Percentiles rank a stretch among this genome's conserved stretches.
Evolutionary conservation across 306 rosid species (phyloP).

Genomic region (Sophora flavescens): DNA sequence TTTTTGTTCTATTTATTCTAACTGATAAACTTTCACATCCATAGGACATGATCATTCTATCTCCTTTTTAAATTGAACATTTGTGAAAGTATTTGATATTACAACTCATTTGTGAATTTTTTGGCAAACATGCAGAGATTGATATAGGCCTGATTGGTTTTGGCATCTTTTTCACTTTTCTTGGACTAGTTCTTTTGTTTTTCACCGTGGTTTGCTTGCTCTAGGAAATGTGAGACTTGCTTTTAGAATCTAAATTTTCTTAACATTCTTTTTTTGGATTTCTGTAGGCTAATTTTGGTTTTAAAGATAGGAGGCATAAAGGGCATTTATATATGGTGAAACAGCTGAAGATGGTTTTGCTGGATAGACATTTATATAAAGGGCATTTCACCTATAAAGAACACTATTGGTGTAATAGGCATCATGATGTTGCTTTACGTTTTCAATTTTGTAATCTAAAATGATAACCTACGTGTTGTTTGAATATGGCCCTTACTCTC

Average conservation of each 20-base stretch:
- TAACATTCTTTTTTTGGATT: neutral
- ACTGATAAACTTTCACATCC: neutral
- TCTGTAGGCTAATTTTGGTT: neutral
- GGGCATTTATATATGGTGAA: slow-evolving; percentile 21
- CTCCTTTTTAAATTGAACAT: neutral
- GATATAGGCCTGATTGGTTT: slow-evolving; percentile 93
- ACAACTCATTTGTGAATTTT: no score
- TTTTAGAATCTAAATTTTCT: slow-evolving; percentile 32
- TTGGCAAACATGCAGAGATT: slow-evolving; percentile 62
- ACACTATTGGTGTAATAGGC: no score
- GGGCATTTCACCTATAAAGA: no score
- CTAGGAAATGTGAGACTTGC: slow-evolving; percentile 76
- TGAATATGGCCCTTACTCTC: no score
- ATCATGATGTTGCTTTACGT: no score
- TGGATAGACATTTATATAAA: neutral
- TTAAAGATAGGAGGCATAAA: neutral
- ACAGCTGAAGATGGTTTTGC: slow-evolving; percentile 30
- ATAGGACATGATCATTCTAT: neutral
- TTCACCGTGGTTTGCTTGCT: slow-evolving; percentile 89
- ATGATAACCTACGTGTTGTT: no score
- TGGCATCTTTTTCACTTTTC: slow-evolving; percentile 78
- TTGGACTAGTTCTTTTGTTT: slow-evolving; percentile 81
- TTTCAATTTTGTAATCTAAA: no score
- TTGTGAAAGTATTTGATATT: neutral
- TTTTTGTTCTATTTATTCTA: neutral